phyloP scores from a whole-genome alignment of 192 early-diverging fungal species.

The Backusella mclennaniae region DNA sequence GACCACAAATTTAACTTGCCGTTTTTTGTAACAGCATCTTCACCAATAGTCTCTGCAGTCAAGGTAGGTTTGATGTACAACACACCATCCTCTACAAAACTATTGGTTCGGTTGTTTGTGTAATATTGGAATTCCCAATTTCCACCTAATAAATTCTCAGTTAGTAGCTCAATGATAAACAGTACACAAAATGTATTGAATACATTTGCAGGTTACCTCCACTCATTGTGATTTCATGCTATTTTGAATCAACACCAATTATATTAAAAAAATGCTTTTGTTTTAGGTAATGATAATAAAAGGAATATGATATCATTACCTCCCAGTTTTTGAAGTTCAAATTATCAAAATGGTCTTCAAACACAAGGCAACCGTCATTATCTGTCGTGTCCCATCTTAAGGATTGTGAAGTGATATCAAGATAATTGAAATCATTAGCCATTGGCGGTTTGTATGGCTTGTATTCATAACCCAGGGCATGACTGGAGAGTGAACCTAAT shows the following conservation, averaged over 20 bases:
- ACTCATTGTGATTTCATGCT: slow-evolving; percentile 33
- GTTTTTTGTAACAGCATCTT: slow-evolving; percentile 35
- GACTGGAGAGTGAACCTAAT: background rate
- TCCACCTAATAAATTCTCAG: slow-evolving; percentile 20
- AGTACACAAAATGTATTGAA: background rate
- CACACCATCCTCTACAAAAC: slow-evolving; percentile 54
- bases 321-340: slow-evolving; percentile 32
- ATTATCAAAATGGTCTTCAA: slow-evolving; percentile 32
- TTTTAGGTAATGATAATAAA: background rate
- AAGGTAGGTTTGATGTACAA: slow-evolving; percentile 62
- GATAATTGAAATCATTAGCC: background rate
- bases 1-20: slow-evolving; percentile 39
- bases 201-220: slow-evolving; percentile 14
- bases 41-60: slow-evolving; percentile 53
- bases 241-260: background rate
- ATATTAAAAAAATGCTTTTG: background rate
- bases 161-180: background rate
- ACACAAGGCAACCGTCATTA: slow-evolving; percentile 26
- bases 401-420: background rate
- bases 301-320: slow-evolving; percentile 21
- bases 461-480: slow-evolving; percentile 1
- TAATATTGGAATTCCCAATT: slow-evolving; percentile 32
- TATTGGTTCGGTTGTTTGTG: slow-evolving; percentile 54
- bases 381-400: slow-evolving; percentile 1
- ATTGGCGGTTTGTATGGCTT: background rate